Evolutionary conservation across 257 asterid species (phyloP), one percentile per base, ranked within the genome.

Genomic region (Plectranthus barbatus): DNA sequence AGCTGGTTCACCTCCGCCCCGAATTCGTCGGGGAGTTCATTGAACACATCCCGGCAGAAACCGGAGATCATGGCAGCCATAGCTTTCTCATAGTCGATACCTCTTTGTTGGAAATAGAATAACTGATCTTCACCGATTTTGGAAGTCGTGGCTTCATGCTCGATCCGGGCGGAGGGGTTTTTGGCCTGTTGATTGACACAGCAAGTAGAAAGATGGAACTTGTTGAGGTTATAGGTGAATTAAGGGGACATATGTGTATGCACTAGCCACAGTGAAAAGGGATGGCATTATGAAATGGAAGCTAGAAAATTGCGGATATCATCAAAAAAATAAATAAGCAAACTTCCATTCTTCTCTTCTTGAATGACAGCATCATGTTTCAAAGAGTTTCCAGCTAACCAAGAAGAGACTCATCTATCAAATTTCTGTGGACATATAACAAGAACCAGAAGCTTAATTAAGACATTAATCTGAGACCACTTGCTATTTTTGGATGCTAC

Each of bases 21-120:
- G 56, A 91, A 88, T 77, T 91, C 98, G 60, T 84, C 86, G 0
- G 98, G 97, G 1, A 91, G 95, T 64, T 91, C 94, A 42, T 86
- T 88, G 80, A 91, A 91, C 12, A 91, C 98, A 31, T 91, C 98
- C 52, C 79, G 37, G 62, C 98, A 91, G 72, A 91, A 91, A 60
- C 98, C 96, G 45, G 98, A 91, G 9, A 91, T 86, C 98, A 91
- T 91, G 50, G 95, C 88, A n/a, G 96, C 95, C 96, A 88, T 91
- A 19, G 96, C 98, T 77, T 81, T 84, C 78, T 91, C 98, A 1
- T 83, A 86, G 79, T 91, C 95, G 1, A 91, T 84, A 41, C 98
- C 98, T 70, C 96, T 91, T 64, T 88, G 98, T 66, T 79, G 98
- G 80, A 91, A 91, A 80, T 91, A 88, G 74, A 91, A 91, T 64